Evolutionary conservation across 1,284 basidiomycete genomes (phyloP), one percentile per base, ranked within the genome.

Genomic region (Austroboletus niveus): DNA sequence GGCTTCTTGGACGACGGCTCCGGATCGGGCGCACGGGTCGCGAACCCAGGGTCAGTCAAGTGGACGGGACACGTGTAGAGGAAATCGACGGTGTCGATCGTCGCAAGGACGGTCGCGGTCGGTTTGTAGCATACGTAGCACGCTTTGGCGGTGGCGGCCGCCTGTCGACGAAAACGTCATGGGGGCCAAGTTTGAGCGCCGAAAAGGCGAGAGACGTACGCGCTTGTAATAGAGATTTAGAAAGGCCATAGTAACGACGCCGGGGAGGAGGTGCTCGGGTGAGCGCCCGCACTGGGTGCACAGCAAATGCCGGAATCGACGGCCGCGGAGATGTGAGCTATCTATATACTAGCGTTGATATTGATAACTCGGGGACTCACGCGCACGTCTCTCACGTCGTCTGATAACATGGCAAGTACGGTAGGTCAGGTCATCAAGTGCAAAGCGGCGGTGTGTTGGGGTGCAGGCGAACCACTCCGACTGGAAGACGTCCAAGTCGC

Each of bases 361-460:
- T 53, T 47, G 53, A 55, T 48, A 51, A 49, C 42, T 34, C 11
- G 22, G 4, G 8, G 12, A 9, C 9, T 14, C 14, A 32, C 31
- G 32, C 36, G 7, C 5, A 14, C 36, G 8, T 17, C 51, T 57
- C 43, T 42, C 60, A 58, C 52, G 32, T 52, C 54, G 17, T 48
- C 43, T 42, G 34, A 45, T 45, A 49, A 62, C 62, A 89, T 89
- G 87, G 81, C 84, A 48, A 75, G 75, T 55, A 89, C 87, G 47
- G 72, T 66, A 58, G 89, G 89, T 62, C 84, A 86, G 74, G 71
- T 82, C 52, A 97, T 98, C 73, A 90, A 79, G 52, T 98, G 94
- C 79, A 95, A 94, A 72, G 94, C 94, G 47, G 95, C 95, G 48
- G 87, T 98, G 56, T 97, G 94, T 67, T 99, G 96, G 97, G 93